Evolutionary conservation across 2,329 filamentous ascomycete genomes (phyloP).

Genomic region (Apiospora phragmitis): DNA sequence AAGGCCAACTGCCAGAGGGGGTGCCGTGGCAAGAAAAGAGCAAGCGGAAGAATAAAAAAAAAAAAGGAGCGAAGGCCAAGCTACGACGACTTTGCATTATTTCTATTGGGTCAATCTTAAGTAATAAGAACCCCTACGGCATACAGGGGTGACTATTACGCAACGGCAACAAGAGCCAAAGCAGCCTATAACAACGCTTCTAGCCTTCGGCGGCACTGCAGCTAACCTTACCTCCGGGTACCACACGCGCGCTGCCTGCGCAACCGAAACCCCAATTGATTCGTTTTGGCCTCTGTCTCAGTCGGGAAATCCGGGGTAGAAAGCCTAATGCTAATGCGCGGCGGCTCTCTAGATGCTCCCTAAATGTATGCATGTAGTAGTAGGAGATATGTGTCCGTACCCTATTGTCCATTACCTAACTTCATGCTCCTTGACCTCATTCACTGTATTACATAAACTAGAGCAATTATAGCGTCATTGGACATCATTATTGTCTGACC

Average conservation of each 20-base stretch:
- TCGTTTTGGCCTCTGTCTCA: background rate
- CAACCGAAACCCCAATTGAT: background rate
- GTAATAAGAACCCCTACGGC: conserved; percentile 15
- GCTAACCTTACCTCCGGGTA: conserved; percentile 1
- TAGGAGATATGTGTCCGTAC: too few relatives aligned
- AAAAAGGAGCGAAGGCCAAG: conserved; percentile 7
- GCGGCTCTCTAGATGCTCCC: conserved; percentile 4
- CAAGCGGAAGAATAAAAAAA: background rate
- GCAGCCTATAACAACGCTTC: background rate
- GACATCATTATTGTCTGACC: background rate
- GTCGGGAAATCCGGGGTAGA: background rate
- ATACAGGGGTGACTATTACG: conserved; percentile 5
- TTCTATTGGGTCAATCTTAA: conserved; percentile 15
- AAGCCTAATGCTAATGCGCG: conserved; percentile 2
- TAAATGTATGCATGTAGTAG: too few relatives aligned
- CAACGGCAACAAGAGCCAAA: background rate
- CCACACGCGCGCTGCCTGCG: background rate
- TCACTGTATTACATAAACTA: background rate
- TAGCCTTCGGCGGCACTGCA: background rate
- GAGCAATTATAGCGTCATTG: background rate
- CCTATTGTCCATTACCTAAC: too few relatives aligned
- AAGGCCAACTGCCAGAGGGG: conserved; percentile 22
- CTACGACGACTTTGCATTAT: conserved; percentile 2
- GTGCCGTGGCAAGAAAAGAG: conserved; percentile 16
- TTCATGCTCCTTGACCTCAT: background rate